These are phyloP conservation scores for Penicillium pulvis DNA, from an alignment of 495 filamentous ascomycete genomes.

Conservation along the genomic window DNA sequence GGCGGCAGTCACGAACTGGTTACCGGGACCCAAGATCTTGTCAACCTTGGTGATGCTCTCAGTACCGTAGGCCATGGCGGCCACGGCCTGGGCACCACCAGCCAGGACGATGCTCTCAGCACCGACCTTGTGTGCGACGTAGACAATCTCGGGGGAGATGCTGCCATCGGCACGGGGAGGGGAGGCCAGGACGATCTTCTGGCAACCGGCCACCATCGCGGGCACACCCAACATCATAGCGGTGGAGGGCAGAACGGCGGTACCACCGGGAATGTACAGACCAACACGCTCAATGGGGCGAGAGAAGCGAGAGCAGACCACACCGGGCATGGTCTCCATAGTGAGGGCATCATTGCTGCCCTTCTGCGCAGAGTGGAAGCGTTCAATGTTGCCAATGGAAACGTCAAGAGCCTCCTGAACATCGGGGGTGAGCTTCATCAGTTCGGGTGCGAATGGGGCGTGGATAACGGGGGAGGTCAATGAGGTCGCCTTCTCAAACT, in stretches of 20 bases:
- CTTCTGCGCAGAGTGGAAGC: slow-evolving; percentile 88
- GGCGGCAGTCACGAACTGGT: slow-evolving; percentile 97
- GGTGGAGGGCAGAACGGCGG: slow-evolving; percentile 91
- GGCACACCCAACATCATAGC: slow-evolving; percentile 98
- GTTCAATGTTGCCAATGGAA: slow-evolving; percentile 89
- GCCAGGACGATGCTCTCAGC: slow-evolving; percentile 94
- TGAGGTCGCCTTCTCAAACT: slow-evolving; percentile 93
- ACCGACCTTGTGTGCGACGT: slow-evolving; percentile 95
- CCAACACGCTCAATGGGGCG: slow-evolving; percentile 92
- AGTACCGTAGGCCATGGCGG: slow-evolving; percentile 70
- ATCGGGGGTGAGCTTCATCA: slow-evolving; percentile 84
- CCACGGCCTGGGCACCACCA: slow-evolving; percentile 93
- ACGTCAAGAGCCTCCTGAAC: slow-evolving; percentile 89
- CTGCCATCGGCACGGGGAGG: slow-evolving; percentile 88
- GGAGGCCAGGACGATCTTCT: slow-evolving; percentile 89
- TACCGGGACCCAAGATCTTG: slow-evolving; percentile 97
- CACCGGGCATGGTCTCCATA: slow-evolving; percentile 97
- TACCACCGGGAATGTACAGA: slow-evolving; percentile 93
- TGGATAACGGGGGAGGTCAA: slow-evolving; percentile 84
- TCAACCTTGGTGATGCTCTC: slow-evolving; percentile 87
- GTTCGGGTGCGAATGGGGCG: slow-evolving; percentile 78
- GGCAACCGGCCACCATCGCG: slow-evolving; percentile 96
- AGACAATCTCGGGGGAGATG: slow-evolving; percentile 95
- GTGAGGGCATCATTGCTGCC: slow-evolving; percentile 71
- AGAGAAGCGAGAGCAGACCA: slow-evolving; percentile 90